phyloP scores from a whole-genome alignment of 2,329 filamentous ascomycete species.

The Fusarium irregulare region DNA sequence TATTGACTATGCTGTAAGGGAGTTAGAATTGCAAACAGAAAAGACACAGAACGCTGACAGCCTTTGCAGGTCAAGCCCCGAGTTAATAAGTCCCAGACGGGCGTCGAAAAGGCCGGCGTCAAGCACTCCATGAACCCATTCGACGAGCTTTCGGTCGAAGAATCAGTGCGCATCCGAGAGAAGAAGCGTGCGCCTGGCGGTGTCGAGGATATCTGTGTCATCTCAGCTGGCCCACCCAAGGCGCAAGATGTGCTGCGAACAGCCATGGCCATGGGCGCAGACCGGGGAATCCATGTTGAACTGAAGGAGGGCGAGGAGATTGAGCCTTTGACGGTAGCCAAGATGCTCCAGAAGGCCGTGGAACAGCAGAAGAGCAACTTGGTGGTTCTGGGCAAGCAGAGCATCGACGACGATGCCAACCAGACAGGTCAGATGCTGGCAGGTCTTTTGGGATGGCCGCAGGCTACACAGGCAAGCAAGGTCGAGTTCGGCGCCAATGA shows the following conservation, averaged over 20 bases:
- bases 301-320: conserved; percentile 78
- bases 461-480: conserved; percentile 92
- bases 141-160: conserved; percentile 97
- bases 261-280: conserved; percentile 98
- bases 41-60: conserved; percentile 25
- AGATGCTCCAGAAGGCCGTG: conserved; percentile 83
- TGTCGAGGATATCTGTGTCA: conserved; percentile 91
- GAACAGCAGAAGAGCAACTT: conserved; percentile 89
- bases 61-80: conserved; percentile 70
- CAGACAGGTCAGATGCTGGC: conserved; percentile 99
- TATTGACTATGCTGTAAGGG: conserved; percentile 83
- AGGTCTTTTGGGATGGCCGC: conserved; percentile 88
- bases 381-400: conserved; percentile 96
- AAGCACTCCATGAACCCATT: conserved; percentile 99
- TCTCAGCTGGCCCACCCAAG: conserved; percentile 90
- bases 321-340: conserved; percentile 92
- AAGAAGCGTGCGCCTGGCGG: conserved; percentile 77
- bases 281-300: conserved; percentile 90
- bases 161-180: conserved; percentile 93
- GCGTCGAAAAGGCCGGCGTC: conserved; percentile 89
- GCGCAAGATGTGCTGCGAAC: conserved; percentile 89
- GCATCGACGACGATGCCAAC: conserved; percentile 93
- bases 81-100: conserved; percentile 80
- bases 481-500: conserved; percentile 80
- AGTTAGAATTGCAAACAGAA: background rate